A percentile compares a stretch with the other conserved stretches of the same genome.
Evolutionary conservation across 2,329 filamentous ascomycete genomes (phyloP).

Genomic region (Didymella glomerata): DNA sequence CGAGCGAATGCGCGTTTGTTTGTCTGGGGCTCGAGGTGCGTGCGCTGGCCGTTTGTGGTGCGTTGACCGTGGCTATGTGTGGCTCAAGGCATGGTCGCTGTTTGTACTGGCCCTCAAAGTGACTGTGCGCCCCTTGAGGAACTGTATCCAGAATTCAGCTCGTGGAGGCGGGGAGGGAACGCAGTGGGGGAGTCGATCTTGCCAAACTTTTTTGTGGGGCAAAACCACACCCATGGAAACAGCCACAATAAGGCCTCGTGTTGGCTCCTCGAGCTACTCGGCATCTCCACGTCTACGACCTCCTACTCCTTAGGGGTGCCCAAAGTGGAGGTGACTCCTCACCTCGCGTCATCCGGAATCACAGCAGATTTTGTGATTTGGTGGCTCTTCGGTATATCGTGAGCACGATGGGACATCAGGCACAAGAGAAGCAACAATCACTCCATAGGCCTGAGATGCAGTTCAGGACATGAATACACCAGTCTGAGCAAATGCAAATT

Average conservation of each 20-base stretch:
- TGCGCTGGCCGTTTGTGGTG: conserved; percentile 1
- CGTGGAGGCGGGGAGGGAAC: conserved; percentile 5
- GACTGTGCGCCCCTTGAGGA: neutral
- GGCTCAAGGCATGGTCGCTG: conserved; percentile 13
- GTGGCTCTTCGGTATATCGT: neutral
- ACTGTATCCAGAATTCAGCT: neutral
- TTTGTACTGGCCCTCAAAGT: neutral
- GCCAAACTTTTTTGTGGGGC: conserved; percentile 15
- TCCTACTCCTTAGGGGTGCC: neutral
- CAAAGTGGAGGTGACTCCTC: neutral
- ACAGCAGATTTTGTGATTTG: neutral
- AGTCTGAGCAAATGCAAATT: neutral
- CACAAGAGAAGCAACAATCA: neutral
- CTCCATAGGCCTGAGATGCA: neutral
- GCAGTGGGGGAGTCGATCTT: conserved; percentile 7
- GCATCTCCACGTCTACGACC: neutral
- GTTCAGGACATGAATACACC: neutral
- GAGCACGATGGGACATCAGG: neutral
- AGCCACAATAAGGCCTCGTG: conserved; percentile 6
- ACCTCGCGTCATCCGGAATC: neutral
- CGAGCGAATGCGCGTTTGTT: neutral
- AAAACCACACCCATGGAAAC: conserved; percentile 6
- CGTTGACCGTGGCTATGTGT: conserved; percentile 5
- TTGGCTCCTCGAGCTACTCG: neutral
- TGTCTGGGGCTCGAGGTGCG: neutral